These are phyloP conservation scores for Euphrasia arctica DNA, from an alignment of 305 asterid genomes.

Conservation along the genomic window DNA sequence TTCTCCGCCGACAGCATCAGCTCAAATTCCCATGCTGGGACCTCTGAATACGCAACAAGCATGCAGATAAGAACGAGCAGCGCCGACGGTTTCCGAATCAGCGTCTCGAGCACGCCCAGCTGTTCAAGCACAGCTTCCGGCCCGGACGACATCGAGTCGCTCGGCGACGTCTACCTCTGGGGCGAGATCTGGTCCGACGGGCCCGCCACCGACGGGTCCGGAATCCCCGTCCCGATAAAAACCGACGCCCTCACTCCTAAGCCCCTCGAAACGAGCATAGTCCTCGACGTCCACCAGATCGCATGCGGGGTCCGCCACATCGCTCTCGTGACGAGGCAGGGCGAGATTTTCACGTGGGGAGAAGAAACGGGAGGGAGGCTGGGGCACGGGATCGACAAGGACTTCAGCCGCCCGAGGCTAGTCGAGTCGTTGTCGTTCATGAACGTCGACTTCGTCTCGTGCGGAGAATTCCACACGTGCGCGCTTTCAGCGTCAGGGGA, in stretches of 20 bases:
- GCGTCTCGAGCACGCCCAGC: conserved; percentile 94
- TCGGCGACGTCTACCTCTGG: conserved; percentile 95
- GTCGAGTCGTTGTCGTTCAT: conserved; percentile 66
- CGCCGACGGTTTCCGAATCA: conserved; percentile 87
- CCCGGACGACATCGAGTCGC: conserved; percentile 85
- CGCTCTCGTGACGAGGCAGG: conserved; percentile 88
- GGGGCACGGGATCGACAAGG: conserved; percentile 84
- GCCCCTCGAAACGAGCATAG: conserved; percentile 74
- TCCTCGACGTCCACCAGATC: conserved; percentile 80
- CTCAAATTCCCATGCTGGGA: conserved; percentile 80
- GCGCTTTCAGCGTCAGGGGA: conserved; percentile 80
- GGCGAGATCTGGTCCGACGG: conserved; percentile 91
- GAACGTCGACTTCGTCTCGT: conserved; percentile 66
- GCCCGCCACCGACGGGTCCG: conserved; percentile 45
- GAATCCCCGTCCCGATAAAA: conserved; percentile 53
- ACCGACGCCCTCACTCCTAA: conserved; percentile 66
- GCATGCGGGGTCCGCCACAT: conserved; percentile 85
- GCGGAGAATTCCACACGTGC: conserved; percentile 91
- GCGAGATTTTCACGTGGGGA: conserved; percentile 94
- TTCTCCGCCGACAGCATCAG: conserved; percentile 35
- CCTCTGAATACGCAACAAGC: conserved; percentile 61
- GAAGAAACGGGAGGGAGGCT: conserved; percentile 91
- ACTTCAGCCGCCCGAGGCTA: conserved; percentile 64
- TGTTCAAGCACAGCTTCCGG: conserved; percentile 85
- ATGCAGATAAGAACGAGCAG: conserved; percentile 83